These are phyloP conservation scores for Tylopilus sp. DNA, from an alignment of 768 basidiomycete genomes.

Conservation along the genomic window DNA sequence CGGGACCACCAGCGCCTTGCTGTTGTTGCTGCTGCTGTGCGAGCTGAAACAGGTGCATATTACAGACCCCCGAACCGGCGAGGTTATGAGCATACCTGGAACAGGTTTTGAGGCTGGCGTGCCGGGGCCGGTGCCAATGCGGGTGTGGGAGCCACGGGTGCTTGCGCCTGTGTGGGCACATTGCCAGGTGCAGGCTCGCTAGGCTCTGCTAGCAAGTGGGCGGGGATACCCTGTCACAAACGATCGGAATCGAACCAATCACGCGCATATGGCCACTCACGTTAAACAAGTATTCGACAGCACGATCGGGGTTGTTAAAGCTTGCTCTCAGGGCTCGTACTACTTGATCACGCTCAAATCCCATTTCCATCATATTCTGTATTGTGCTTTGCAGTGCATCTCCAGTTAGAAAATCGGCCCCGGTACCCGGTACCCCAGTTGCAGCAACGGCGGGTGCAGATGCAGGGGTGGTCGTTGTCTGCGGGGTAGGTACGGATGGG, in stretches of 20 bases:
- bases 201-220: conserved; percentile 29
- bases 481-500: conserved; percentile 33
- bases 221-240: conserved; percentile 69
- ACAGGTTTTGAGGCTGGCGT: conserved; percentile 75
- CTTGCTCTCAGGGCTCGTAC: conserved; percentile 84
- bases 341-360: conserved; percentile 84
- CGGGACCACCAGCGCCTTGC: conserved; percentile 20
- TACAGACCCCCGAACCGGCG: neutral
- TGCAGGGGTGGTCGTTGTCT: conserved; percentile 31
- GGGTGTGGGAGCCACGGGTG: conserved; percentile 23
- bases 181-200: conserved; percentile 36
- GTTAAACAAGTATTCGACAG: conserved; percentile 96
- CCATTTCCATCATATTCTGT: conserved; percentile 89
- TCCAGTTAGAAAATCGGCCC: conserved; percentile 74
- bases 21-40: conserved; percentile 58
- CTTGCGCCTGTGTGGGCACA: conserved; percentile 36
- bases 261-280: conserved; percentile 44
- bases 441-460: conserved; percentile 23
- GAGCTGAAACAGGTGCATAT: conserved; percentile 41
- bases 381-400: conserved; percentile 72
- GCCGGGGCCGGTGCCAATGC: conserved; percentile 28
- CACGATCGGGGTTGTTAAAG: conserved; percentile 96
- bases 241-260: conserved; percentile 9
- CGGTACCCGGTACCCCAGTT: conserved; percentile 28
- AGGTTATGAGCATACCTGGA: conserved; percentile 54